Evolutionary conservation across 2,329 filamentous ascomycete genomes (phyloP).

Genomic region (Chrysoporthe puriensis): DNA sequence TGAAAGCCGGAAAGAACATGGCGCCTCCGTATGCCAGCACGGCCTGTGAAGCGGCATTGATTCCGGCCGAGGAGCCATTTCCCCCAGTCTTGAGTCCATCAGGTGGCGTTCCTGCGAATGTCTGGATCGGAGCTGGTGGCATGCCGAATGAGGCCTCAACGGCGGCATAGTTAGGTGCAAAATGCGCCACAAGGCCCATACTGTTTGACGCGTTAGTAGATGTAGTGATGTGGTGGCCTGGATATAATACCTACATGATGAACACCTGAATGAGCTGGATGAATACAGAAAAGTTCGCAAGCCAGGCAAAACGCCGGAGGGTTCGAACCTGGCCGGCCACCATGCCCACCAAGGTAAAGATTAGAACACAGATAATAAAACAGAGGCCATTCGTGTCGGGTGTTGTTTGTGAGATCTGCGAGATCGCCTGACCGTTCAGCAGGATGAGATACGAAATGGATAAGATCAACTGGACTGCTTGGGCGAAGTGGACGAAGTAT

Average conservation of each 20-base stretch:
- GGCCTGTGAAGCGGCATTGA: slow-evolving; percentile 53
- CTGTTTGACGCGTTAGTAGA: neutral
- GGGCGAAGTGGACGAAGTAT: slow-evolving; percentile 5
- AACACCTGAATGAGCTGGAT: slow-evolving; percentile 1
- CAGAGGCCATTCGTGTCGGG: slow-evolving; percentile 9
- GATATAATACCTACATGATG: slow-evolving; percentile 6
- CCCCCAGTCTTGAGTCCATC: slow-evolving; percentile 40
- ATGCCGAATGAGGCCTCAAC: slow-evolving; percentile 34
- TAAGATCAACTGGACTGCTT: slow-evolving; percentile 37
- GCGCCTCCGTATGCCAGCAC: slow-evolving; percentile 60
- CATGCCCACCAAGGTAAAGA: slow-evolving; percentile 11
- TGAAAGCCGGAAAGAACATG: slow-evolving; percentile 57
- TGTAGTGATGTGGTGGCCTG: slow-evolving; percentile 32
- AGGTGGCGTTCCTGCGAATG: slow-evolving; percentile 9
- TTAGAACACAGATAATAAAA: slow-evolving; percentile 10
- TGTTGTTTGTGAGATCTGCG: slow-evolving; percentile 12
- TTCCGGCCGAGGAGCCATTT: slow-evolving; percentile 44
- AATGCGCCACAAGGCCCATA: slow-evolving; percentile 4
- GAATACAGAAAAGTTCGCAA: slow-evolving; percentile 11
- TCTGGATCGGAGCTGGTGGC: slow-evolving; percentile 39
- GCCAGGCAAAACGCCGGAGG: slow-evolving; percentile 7
- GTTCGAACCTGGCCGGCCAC: slow-evolving; percentile 46
- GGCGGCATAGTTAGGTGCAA: slow-evolving; percentile 49
- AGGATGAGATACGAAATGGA: slow-evolving; percentile 51
- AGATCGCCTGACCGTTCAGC: slow-evolving; percentile 45